Evolutionary conservation across 192 early-diverging fungal genomes (phyloP).

Genomic region (Podila clonocystis): DNA sequence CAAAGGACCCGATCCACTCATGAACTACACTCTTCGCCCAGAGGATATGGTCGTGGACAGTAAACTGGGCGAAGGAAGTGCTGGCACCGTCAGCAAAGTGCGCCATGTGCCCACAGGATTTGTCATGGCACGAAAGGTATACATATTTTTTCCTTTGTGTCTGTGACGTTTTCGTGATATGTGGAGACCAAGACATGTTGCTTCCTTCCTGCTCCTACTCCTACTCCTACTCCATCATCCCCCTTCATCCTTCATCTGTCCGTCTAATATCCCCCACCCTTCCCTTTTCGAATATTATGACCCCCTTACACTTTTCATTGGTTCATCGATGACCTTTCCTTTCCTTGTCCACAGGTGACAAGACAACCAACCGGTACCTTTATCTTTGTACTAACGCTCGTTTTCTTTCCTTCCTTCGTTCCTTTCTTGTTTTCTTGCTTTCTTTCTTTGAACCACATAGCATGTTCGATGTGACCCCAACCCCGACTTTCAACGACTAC

Average conservation of each 20-base stretch:
- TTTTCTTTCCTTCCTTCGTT: neutral
- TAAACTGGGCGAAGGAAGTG: slow-evolving; percentile 90
- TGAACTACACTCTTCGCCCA: slow-evolving; percentile 50
- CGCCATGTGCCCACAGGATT: slow-evolving; percentile 73
- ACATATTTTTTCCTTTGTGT: neutral
- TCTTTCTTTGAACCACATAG: slow-evolving; percentile 5
- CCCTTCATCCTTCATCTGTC: too few species aligned
- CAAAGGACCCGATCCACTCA: slow-evolving; percentile 29
- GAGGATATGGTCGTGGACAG: slow-evolving; percentile 79
- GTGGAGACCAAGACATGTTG: too few species aligned
- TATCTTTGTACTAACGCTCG: too few species aligned
- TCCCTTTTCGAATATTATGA: neutral
- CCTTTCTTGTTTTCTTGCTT: neutral
- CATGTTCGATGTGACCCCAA: slow-evolving; percentile 49
- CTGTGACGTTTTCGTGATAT: too few species aligned
- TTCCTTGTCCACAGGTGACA: neutral
- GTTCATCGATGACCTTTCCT: neutral
- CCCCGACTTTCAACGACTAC: slow-evolving; percentile 81
- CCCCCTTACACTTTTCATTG: neutral
- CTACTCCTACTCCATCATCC: slow-evolving; percentile 2
- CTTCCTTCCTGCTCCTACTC: slow-evolving; percentile 1
- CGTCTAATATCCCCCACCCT: neutral
- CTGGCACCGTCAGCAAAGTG: slow-evolving; percentile 90
- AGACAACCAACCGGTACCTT: too few species aligned
- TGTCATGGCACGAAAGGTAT: slow-evolving; percentile 92